phyloP scores from a whole-genome alignment of 768 basidiomycete species.

The Tubosaeta sp. region DNA sequence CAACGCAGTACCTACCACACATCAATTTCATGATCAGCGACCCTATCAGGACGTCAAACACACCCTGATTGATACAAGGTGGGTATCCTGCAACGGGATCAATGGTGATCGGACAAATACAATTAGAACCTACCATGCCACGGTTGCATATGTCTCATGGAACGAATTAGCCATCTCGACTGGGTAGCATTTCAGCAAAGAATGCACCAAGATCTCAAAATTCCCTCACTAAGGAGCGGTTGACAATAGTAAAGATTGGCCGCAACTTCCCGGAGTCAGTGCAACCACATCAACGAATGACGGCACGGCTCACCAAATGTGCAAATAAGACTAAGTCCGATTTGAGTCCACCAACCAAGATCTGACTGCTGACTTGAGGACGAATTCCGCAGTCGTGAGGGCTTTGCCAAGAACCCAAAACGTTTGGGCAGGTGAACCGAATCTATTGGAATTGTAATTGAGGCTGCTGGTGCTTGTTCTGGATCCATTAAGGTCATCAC shows the following conservation, averaged over 20 bases:
- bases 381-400: slow-evolving; percentile 38
- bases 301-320: slow-evolving; percentile 37
- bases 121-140: slow-evolving; percentile 26
- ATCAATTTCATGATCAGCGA: neutral
- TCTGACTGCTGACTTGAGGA: slow-evolving; percentile 34
- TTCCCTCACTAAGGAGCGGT: slow-evolving; percentile 61
- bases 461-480: neutral
- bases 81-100: slow-evolving; percentile 44
- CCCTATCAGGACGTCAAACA: slow-evolving; percentile 1
- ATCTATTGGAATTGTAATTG: neutral
- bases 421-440: slow-evolving; percentile 11
- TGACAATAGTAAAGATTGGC: slow-evolving; percentile 82
- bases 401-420: slow-evolving; percentile 48
- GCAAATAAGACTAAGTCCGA: slow-evolving; percentile 45
- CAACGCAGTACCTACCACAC: slow-evolving; percentile 15
- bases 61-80: slow-evolving; percentile 68
- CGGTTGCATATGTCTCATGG: slow-evolving; percentile 28
- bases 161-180: slow-evolving; percentile 37
- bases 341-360: slow-evolving; percentile 37
- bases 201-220: neutral
- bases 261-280: slow-evolving; percentile 29
- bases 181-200: slow-evolving; percentile 1
- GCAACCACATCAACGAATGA: neutral
- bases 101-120: neutral
- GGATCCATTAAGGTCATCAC: slow-evolving; percentile 7